Evolutionary conservation across 2,329 filamentous ascomycete species (phyloP).

Genomic region (Colletotrichum musicola): DNA sequence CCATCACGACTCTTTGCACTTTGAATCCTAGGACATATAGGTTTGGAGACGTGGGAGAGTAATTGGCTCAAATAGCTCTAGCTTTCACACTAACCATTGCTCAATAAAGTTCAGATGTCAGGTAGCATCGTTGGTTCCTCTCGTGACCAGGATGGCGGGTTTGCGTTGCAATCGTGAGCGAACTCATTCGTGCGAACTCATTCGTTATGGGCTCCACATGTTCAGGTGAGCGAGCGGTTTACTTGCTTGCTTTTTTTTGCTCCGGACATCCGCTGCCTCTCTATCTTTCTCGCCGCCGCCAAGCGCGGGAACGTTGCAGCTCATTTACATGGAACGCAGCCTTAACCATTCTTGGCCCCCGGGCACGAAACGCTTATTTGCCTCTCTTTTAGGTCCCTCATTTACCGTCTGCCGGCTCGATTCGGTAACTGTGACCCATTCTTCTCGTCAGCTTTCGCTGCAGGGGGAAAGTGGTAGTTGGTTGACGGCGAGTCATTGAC

Average conservation of each 20-base stretch:
- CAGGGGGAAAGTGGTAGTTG: not conserved
- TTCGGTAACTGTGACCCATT: slow-evolving; percentile 6
- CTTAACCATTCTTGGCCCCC: slow-evolving; percentile 9
- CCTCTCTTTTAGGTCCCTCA: not conserved
- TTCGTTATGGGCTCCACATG: not conserved
- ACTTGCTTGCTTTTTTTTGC: not conserved
- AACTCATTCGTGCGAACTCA: not conserved
- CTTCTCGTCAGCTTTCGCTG: slow-evolving; percentile 10
- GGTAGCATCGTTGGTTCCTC: not conserved
- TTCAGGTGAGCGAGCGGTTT: slow-evolving; percentile 8
- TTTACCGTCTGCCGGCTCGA: slow-evolving; percentile 6
- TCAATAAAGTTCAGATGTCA: slow-evolving; percentile 14
- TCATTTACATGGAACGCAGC: slow-evolving; percentile 21
- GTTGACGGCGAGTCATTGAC: slow-evolving; percentile 1
- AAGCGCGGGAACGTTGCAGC: slow-evolving; percentile 5
- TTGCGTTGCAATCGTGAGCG: not conserved
- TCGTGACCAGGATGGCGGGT: not conserved
- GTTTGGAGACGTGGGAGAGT: not conserved
- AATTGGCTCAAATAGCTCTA: not conserved
- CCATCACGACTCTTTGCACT: not conserved
- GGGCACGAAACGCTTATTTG: slow-evolving; percentile 4
- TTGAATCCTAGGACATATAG: not conserved
- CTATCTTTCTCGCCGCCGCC: not conserved
- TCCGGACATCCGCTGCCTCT: not conserved
- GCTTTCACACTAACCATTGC: slow-evolving; percentile 1